Base-by-base conservation (phyloP, 129 eudicot species). In the Flaveria ramosissima region DNA sequence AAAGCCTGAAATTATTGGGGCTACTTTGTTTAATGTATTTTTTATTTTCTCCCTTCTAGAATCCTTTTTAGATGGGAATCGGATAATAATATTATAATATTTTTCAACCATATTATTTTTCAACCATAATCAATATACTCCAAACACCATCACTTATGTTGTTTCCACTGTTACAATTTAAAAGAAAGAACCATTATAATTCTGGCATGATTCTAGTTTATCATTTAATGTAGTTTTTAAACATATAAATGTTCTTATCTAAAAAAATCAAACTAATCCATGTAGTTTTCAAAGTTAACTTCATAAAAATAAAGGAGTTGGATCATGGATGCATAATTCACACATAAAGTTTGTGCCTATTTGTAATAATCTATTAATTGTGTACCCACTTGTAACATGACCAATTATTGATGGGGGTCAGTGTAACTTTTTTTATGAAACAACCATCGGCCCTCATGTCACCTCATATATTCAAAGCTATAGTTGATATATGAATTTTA, bases 1-100 rank as follows among this genome's bases (percentile, higher is more conserved):
- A 80, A 80, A 80, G 62, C 79, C 61, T 41, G 74, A 80, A 80
- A 73, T 80, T 64, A 80, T 80, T 73, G 74, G 52, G 13, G 62
- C 26, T 66, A 12, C 70, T 50, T 52, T 65, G n/a, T 20, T 5
- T 36, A 36, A 13, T 23, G 45, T 39, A 21, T 50, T 62, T 11
- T 65, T 4, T 39, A 3, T 60, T 57, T 23, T 51, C 52, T 9
- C n/a, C 63, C 79, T 80, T 80, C 83, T 80, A 80, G 83, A 80
- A 80, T 26, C 32, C 68, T 2, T 36, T 78, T 48, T 71, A 23
- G 77, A 51, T 67, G 67, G 15, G 74, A 36, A 67, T 52, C 57
- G 16, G 39, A 45, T 11, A 30, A 19, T 64, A 64, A 64, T 63
- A 30, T n/a, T 64, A 48, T 27, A 64, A 45, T 76, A 32, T 76